A percentile compares a stretch with the other conserved stretches of the same genome.
Conservation (phyloP, 2,329 filamentous ascomycete species). For the Penicillium polonicum region DNA sequence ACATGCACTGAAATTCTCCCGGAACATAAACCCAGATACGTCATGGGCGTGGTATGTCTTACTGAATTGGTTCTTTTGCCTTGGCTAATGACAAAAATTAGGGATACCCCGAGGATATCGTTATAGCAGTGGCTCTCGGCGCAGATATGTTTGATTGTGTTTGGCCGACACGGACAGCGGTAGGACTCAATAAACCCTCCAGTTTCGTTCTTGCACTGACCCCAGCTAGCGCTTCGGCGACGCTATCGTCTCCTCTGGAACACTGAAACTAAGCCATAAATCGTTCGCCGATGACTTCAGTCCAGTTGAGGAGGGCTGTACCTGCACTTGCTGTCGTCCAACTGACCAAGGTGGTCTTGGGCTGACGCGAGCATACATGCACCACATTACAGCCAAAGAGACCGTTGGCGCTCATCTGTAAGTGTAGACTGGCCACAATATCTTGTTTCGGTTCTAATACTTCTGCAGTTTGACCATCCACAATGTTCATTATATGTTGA, state of each 20-base stretch:
- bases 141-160: slow-evolving; percentile 99
- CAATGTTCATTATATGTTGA: slow-evolving; percentile 89
- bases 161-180: slow-evolving; percentile 92
- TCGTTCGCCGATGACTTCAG: slow-evolving; percentile 75
- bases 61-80: neutral
- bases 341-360: slow-evolving; percentile 68
- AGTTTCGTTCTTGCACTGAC: slow-evolving; percentile 1
- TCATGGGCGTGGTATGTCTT: slow-evolving; percentile 80
- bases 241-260: slow-evolving; percentile 76
- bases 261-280: slow-evolving; percentile 80
- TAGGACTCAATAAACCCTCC: slow-evolving; percentile 35
- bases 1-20: slow-evolving; percentile 84
- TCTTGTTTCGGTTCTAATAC: slow-evolving; percentile 11
- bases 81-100: slow-evolving; percentile 24
- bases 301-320: slow-evolving; percentile 79
- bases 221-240: slow-evolving; percentile 74
- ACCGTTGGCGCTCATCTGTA: slow-evolving; percentile 79
- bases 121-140: slow-evolving; percentile 89
- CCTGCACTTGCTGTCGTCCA: slow-evolving; percentile 72
- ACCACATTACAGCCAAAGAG: slow-evolving; percentile 91
- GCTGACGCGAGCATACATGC: slow-evolving; percentile 82
- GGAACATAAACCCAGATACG: slow-evolving; percentile 91
- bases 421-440: slow-evolving; percentile 17
- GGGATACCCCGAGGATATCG: slow-evolving; percentile 92
- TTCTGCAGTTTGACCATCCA: slow-evolving; percentile 76